Base-by-base conservation (phyloP, 2,329 filamentous ascomycete species). In the Pseudogymnoascus verrucosus region DNA sequence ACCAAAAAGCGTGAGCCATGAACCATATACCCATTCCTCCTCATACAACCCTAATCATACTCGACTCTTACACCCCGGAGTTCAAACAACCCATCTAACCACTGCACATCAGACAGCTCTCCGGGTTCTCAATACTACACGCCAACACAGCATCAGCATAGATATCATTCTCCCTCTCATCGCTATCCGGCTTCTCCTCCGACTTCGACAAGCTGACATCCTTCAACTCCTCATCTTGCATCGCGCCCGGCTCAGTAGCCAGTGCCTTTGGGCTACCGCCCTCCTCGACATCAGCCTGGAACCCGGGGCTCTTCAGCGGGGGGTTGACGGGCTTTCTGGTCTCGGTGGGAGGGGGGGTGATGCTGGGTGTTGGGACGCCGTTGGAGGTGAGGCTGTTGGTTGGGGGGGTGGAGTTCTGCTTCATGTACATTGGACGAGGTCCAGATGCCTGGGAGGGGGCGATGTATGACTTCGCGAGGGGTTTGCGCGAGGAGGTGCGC, bases 81-180 rank as follows among this genome's bases (percentile, higher is more conserved):
- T 57, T 34, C 26, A 57, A 57, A 19, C 39, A 28, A 16, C 16
- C 26, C 26, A 21, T 47, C 61, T 73, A 98, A 80, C 93, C 93
- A 78, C 91, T 96, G 87, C 95, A 99, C 95, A 99, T 98, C 68
- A 96, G 76, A 76, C 95, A 99, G 59, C 89, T 83, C 76, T 99
- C 95, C 70, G 89, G 91, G 81, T 98, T 97, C 75, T 98, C 93
- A 76, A 99, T 98, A 79, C 93, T 97, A 82, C 95, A 99, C 71
- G 88, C 86, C 74, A 99, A 80, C 14, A 90, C 93, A 64, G 93
- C 91, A 70, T 98, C 90, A 0, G 93, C 93, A 77, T 96, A 99
- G 70, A 99, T 99, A 74, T 99, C 93, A 61, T 85, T 86, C 76
- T 97, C 93, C 10, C 90, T 85, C 69, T 89, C 87, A 68, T 88